A percentile compares a stretch with the other conserved stretches of the same genome.
phyloP scores from a whole-genome alignment of 108 stramenopile genomes.

The Craspedostauros australis region DNA sequence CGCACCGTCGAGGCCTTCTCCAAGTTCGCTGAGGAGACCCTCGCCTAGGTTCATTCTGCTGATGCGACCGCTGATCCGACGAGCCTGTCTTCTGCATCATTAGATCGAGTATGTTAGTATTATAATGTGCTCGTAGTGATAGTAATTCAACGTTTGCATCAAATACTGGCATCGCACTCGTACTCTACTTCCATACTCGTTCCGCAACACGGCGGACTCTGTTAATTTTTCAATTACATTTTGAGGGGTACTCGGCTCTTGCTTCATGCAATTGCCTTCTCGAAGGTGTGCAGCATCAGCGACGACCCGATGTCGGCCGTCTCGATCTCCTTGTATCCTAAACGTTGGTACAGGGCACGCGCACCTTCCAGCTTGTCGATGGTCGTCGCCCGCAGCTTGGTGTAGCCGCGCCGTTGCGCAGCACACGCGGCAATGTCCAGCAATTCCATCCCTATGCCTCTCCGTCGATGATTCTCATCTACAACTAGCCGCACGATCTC shows the following conservation, averaged over 20 bases:
- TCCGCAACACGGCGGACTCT: neutral
- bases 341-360: conserved; percentile 38
- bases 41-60: conserved; percentile 23
- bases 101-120: neutral
- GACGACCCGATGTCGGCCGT: conserved; percentile 22
- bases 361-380: conserved; percentile 37
- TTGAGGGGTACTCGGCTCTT: neutral
- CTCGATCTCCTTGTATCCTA: conserved; percentile 28
- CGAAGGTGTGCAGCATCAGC: conserved; percentile 23
- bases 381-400: conserved; percentile 43
- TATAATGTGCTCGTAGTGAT: neutral
- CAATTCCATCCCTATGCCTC: conserved; percentile 49
- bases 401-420: neutral
- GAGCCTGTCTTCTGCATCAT: neutral
- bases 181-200: neutral
- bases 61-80: too few relatives aligned
- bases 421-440: conserved; percentile 35
- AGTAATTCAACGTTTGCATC: neutral
- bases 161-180: too few relatives aligned
- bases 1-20: conserved; percentile 71
- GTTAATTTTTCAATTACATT: neutral
- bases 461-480: conserved; percentile 34
- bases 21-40: conserved; percentile 49
- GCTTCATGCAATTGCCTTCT: conserved; percentile 7
- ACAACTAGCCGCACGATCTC: conserved; percentile 67